phyloP scores from a whole-genome alignment of 148 eudicot species.

The Chenopodium formosanum region DNA sequence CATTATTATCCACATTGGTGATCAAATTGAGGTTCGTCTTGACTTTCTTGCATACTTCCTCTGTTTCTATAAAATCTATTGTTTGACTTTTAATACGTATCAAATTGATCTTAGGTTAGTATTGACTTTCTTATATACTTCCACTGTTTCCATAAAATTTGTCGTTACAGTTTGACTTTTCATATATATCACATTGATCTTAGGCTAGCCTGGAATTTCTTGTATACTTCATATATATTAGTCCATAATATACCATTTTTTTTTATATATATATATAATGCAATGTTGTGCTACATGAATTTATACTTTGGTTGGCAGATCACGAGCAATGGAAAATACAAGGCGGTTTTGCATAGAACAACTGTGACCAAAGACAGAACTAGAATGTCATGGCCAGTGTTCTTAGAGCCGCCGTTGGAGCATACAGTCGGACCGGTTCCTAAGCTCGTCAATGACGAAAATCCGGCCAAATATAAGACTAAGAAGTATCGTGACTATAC shows the following conservation, averaged over 20 bases:
- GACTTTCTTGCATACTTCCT: not conserved
- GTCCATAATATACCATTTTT: too few relatives aligned
- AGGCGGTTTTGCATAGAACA: constrained; percentile 46
- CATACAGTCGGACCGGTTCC: constrained; percentile 36
- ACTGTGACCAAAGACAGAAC: constrained; percentile 44
- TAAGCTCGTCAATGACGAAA: constrained; percentile 30
- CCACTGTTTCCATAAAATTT: too few relatives aligned
- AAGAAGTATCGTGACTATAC: constrained; percentile 37
- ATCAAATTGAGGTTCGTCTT: constrained; percentile 44
- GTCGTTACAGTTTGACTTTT: too few relatives aligned
- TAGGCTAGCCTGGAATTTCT: too few relatives aligned
- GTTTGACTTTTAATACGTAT: too few relatives aligned
- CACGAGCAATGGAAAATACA: constrained; percentile 58
- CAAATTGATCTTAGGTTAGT: too few relatives aligned
- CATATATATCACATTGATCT: too few relatives aligned
- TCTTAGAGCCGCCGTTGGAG: constrained; percentile 43
- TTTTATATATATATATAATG: too few relatives aligned
- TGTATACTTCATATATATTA: too few relatives aligned
- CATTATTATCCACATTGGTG: constrained; percentile 49
- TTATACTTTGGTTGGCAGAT: constrained; percentile 30
- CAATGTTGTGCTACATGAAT: too few relatives aligned
- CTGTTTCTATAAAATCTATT: too few relatives aligned
- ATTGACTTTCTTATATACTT: too few relatives aligned
- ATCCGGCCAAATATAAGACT: constrained; percentile 40
- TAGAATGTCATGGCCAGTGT: constrained; percentile 54